Evolutionary conservation across 1,284 basidiomycete species (phyloP), one percentile per base, ranked within the genome.

Genomic region (Ganoderma sinense): DNA sequence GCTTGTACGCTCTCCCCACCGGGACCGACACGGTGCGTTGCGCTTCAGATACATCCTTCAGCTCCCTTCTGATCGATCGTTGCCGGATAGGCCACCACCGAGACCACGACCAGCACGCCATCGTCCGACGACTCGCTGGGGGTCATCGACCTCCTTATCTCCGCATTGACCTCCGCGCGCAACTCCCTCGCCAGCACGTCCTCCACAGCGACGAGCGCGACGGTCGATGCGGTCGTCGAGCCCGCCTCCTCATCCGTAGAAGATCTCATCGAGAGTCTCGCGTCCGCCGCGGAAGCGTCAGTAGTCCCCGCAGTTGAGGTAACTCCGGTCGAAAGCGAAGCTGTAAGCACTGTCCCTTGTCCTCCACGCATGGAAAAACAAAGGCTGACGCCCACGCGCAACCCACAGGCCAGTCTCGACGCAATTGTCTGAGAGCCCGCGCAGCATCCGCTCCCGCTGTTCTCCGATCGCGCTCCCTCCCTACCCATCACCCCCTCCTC

Each of bases 131-230:
- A 68, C 43, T 68, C 67, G 3, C 56, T 68, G 33, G 62, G 63
- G 31, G 55, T 68, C 41, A 63, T 68, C n/a, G 67, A 68, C 26
- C 59, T 68, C 62, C 53, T 68, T 31, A 64, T 68, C 6, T 68
- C 67, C 33, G 61, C 62, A n/a, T 45, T 68, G 43, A 51, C 67
- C 10, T 20, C 55, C 33, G 67, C 67, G 2, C 55, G 67, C 1
- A 59, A 62, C 13, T 62, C 62, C 6, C 39, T 61, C n/a, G 53
- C 29, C 29, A 61, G 59, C 14, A 26, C 59, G 39, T 40, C 36
- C 23, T 61, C 59, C 13, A 40, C 58, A 14, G 18, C 58, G 14
- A 40, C 58, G 11, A 59, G 31, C 6, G 43, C 67, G 31, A 53
- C 48, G 31, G 41, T 64, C 10, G 67, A 60, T 43, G 66, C 53